phyloP scores from a whole-genome alignment of 805 yeast genomes.

The Metschnikowia continentalis region DNA sequence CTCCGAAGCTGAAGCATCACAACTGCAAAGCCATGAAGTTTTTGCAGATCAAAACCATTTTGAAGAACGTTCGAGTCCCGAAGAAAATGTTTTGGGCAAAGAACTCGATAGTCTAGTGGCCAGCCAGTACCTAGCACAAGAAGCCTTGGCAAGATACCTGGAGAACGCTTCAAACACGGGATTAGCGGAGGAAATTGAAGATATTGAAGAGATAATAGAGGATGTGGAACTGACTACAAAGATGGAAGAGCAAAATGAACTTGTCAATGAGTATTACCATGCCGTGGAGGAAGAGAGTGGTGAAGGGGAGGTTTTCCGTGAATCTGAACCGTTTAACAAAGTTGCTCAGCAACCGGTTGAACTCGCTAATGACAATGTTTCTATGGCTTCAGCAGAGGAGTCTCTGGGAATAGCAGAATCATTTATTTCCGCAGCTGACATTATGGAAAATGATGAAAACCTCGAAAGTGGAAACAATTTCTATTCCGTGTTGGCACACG shows the following conservation, averaged over 20 bases:
- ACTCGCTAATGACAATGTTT: neutral
- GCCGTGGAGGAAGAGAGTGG: neutral
- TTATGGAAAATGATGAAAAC: neutral
- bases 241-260: neutral
- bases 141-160: slow-evolving; percentile 1
- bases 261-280: neutral
- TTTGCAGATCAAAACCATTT: neutral
- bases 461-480: neutral
- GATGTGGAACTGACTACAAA: neutral
- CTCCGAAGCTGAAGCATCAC: neutral
- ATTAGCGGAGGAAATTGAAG: neutral
- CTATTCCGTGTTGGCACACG: neutral
- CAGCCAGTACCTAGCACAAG: neutral
- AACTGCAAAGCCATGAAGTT: neutral
- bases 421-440: neutral
- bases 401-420: neutral
- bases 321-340: neutral
- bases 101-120: neutral
- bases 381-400: neutral
- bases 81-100: neutral
- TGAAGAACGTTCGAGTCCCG: neutral
- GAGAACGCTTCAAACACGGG: neutral
- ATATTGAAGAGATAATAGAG: neutral
- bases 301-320: neutral
- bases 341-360: neutral